Percentiles rank a stretch among this genome's conserved stretches.
Conservation (phyloP, 352 stramenopile species). For the Saprolegnia parasitica region DNA sequence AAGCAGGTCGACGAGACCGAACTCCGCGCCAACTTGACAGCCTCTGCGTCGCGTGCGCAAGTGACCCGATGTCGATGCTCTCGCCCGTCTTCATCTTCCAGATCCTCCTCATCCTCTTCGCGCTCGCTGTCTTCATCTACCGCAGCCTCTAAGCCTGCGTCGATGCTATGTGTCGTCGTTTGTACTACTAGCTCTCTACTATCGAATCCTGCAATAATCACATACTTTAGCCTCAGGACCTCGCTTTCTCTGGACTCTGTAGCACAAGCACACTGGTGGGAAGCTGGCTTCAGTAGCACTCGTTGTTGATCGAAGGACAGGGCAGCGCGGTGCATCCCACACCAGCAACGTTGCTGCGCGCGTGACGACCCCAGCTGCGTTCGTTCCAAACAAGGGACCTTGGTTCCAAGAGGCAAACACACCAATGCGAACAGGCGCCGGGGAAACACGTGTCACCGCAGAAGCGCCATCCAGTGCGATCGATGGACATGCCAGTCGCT, state of each 20-base stretch:
- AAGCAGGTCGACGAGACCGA: conserved; percentile 16
- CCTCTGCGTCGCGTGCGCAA: conserved; percentile 45
- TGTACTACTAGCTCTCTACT: too few relatives aligned
- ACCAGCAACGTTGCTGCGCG: background rate
- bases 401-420: too few relatives aligned
- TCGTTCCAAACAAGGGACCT: too few relatives aligned
- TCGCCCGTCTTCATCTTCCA: conserved; percentile 73
- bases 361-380: too few relatives aligned
- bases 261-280: too few relatives aligned
- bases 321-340: too few relatives aligned
- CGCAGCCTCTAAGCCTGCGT: conserved; percentile 27
- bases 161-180: too few relatives aligned
- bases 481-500: background rate
- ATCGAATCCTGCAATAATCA: too few relatives aligned
- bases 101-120: conserved; percentile 51
- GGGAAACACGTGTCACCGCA: background rate
- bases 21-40: conserved; percentile 33
- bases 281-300: too few relatives aligned
- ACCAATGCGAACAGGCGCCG: background rate
- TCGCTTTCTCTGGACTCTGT: too few relatives aligned
- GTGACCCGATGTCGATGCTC: conserved; percentile 38
- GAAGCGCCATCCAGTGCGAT: background rate
- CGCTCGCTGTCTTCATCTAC: conserved; percentile 57
- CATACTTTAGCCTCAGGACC: too few relatives aligned
- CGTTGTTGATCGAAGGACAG: too few relatives aligned